Evolutionary conservation across 2,329 filamentous ascomycete genomes (phyloP).

Genomic region (Aspergillus fijiensis): DNA sequence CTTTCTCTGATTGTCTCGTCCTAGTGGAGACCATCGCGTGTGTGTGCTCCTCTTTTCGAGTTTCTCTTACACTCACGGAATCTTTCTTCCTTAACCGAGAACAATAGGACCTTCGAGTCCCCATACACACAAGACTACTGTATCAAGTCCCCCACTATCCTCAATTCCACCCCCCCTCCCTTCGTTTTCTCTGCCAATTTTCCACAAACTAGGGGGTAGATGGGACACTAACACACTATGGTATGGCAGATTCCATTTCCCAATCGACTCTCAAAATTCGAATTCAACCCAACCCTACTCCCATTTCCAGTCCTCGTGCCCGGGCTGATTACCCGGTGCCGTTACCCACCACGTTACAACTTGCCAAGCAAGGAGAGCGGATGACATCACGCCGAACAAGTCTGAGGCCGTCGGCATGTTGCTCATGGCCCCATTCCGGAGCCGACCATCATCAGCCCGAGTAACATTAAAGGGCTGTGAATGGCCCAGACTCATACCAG

Average conservation of each 20-base stretch:
- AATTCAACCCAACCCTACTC: background rate
- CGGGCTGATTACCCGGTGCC: slow-evolving; percentile 3
- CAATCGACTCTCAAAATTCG: background rate
- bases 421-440: slow-evolving; percentile 4
- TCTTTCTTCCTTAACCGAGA: background rate
- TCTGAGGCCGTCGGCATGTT: slow-evolving; percentile 2
- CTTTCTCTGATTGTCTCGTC: background rate
- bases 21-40: background rate
- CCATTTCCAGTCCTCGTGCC: background rate
- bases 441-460: slow-evolving; percentile 5
- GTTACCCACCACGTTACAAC: slow-evolving; percentile 2
- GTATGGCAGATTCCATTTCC: background rate
- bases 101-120: background rate
- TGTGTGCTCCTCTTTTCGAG: background rate
- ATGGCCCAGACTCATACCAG: slow-evolving; percentile 4
- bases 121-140: background rate
- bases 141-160: background rate
- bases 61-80: background rate
- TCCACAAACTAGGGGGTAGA: no score
- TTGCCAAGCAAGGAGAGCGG: slow-evolving; percentile 3
- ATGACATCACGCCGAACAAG: slow-evolving; percentile 15
- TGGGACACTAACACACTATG: no score
- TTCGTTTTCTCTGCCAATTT: background rate
- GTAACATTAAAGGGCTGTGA: slow-evolving; percentile 14
- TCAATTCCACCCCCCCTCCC: background rate